A percentile compares a stretch with the other conserved stretches of the same genome.
These are phyloP conservation scores for Talaromyces sp. DNA, from an alignment of 2,329 filamentous ascomycete species.

Conservation along the genomic window DNA sequence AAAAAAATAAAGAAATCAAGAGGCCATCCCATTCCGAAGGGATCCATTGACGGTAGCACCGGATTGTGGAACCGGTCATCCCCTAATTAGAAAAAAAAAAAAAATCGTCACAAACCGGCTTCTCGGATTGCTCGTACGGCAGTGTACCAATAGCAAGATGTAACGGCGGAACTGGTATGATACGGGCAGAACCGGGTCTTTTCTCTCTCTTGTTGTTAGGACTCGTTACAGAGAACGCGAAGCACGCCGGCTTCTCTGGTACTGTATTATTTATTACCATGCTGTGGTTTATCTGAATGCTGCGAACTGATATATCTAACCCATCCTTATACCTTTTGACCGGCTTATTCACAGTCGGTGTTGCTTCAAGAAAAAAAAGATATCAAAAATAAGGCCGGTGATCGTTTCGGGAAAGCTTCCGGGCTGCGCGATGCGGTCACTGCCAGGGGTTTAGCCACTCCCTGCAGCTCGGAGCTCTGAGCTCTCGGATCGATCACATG, in stretches of 20 bases:
- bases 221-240: no score
- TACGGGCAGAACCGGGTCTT: neutral
- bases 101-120: slow-evolving; percentile 2
- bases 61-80: slow-evolving; percentile 9
- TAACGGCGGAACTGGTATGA: neutral
- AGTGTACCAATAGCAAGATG: neutral
- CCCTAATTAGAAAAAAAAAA: neutral
- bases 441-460: neutral
- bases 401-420: neutral
- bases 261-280: neutral
- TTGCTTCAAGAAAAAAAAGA: no score
- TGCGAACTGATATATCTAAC: neutral
- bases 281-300: no score
- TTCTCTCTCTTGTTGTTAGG: neutral
- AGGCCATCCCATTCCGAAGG: neutral
- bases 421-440: neutral
- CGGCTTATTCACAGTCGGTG: no score
- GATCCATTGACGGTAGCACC: slow-evolving; percentile 1
- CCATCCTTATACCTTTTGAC: no score
- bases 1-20: neutral
- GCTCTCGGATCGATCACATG: neutral
- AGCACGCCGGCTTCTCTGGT: neutral
- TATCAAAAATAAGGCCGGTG: neutral
- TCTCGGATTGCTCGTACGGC: neutral
- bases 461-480: no score